These are phyloP conservation scores for Cladosporium sp. DNA, from an alignment of 2,329 filamentous ascomycete genomes.

Conservation along the genomic window DNA sequence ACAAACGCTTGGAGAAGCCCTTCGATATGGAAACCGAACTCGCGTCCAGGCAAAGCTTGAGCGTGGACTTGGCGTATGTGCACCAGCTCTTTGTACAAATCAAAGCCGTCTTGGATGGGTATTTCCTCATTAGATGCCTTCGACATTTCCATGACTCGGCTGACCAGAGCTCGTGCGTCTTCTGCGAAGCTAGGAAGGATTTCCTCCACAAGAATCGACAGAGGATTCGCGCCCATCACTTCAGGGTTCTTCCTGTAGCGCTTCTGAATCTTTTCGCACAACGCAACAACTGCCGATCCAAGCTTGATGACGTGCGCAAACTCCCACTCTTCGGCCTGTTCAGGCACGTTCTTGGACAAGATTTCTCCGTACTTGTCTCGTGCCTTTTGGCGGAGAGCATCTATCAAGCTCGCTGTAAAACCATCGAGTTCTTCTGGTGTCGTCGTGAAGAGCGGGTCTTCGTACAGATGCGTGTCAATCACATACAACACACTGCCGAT, in stretches of 20 bases:
- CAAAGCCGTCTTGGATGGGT: conserved; percentile 86
- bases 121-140: conserved; percentile 69
- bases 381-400: conserved; percentile 70
- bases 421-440: conserved; percentile 65
- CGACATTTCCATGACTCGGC: conserved; percentile 71
- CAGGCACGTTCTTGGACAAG: conserved; percentile 74
- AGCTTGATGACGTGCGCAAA: conserved; percentile 87
- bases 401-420: conserved; percentile 68
- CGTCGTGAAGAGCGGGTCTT: conserved; percentile 70
- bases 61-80: conserved; percentile 78
- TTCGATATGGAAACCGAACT: conserved; percentile 86
- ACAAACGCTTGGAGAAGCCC: conserved; percentile 84
- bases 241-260: conserved; percentile 83
- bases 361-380: conserved; percentile 74
- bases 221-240: conserved; percentile 71
- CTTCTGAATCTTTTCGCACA: conserved; percentile 87
- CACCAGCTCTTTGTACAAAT: conserved; percentile 83
- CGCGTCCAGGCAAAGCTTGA: conserved; percentile 64
- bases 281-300: conserved; percentile 76
- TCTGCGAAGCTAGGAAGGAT: conserved; percentile 87
- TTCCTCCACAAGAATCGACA: conserved; percentile 72
- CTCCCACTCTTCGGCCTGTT: conserved; percentile 78
- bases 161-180: conserved; percentile 80
- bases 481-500: conserved; percentile 77
- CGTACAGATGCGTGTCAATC: conserved; percentile 75